Evolutionary conservation across 129 eudicot genomes (phyloP).

Genomic region (Arctium lappa): DNA sequence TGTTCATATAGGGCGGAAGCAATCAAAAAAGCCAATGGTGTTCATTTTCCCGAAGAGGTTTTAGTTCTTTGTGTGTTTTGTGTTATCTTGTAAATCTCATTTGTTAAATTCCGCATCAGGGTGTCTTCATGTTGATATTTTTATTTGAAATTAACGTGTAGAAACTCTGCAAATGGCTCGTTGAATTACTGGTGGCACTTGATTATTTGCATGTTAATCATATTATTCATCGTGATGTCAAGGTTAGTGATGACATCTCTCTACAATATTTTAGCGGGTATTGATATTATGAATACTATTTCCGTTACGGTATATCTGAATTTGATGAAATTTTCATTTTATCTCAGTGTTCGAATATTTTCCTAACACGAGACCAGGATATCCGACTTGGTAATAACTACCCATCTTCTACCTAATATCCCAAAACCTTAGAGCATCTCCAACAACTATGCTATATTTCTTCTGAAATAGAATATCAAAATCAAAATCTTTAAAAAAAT

Average conservation of each 20-base stretch:
- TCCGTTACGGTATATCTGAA: neutral
- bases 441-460: no score
- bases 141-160: constrained; percentile 20
- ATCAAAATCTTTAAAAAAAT: no score
- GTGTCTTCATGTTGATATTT: constrained; percentile 6
- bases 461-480: no score
- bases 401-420: neutral
- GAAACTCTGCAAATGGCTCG: constrained; percentile 97
- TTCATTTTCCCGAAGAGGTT: constrained; percentile 94
- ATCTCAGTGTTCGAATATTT: constrained; percentile 91
- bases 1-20: constrained; percentile 66
- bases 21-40: constrained; percentile 73
- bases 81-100: neutral
- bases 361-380: constrained; percentile 84
- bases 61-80: neutral
- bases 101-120: neutral
- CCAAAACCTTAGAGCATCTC: neutral
- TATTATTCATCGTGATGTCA: constrained; percentile 97
- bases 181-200: constrained; percentile 84
- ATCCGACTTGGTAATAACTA: constrained; percentile 72
- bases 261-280: constrained; percentile 3
- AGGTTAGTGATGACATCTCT: constrained; percentile 45
- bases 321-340: constrained; percentile 5
- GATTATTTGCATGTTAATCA: constrained; percentile 90
- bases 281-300: neutral